phyloP scores from a whole-genome alignment of 257 asterid species.

The Solanum microdontum region DNA sequence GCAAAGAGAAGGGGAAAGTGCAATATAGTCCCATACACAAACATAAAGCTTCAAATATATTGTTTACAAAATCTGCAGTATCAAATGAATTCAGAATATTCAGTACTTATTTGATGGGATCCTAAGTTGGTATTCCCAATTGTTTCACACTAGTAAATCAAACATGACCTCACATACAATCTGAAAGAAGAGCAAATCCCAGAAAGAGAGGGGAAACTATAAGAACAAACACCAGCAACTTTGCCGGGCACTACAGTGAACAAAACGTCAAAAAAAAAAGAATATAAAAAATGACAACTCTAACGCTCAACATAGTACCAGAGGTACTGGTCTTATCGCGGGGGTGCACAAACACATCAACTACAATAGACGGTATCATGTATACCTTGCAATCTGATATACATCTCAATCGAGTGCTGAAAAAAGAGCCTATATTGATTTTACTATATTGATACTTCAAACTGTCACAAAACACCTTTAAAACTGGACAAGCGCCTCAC shows the following conservation, averaged over 20 bases:
- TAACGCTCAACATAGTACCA: conserved; percentile 26
- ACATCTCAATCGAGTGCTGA: conserved; percentile 50
- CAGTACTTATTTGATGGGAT: conserved; percentile 37
- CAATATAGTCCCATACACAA: neutral
- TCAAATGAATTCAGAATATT: conserved; percentile 28
- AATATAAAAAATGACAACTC: conserved; percentile 29
- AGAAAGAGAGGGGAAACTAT: conserved; percentile 13
- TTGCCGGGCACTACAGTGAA: conserved; percentile 34
- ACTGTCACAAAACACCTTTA: neutral
- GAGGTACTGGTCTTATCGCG: conserved; percentile 31
- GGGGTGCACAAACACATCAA: conserved; percentile 37
- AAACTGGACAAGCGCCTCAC: conserved; percentile 21
- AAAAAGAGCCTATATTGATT: conserved; percentile 34
- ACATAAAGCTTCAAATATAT: neutral
- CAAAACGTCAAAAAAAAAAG: conserved; percentile 17
- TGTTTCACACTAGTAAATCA: conserved; percentile 47
- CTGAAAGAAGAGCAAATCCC: conserved; percentile 37
- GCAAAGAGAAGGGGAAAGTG: neutral
- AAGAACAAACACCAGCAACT: conserved; percentile 18
- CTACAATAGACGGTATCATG: conserved; percentile 33
- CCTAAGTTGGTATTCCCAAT: conserved; percentile 33
- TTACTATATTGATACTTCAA: conserved; percentile 13
- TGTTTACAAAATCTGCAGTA: conserved; percentile 16
- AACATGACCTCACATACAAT: conserved; percentile 48
- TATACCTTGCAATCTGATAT: conserved; percentile 55